These are phyloP conservation scores for Aureobasidium musti DNA, from an alignment of 2,329 filamentous ascomycete genomes.

Conservation along the genomic window DNA sequence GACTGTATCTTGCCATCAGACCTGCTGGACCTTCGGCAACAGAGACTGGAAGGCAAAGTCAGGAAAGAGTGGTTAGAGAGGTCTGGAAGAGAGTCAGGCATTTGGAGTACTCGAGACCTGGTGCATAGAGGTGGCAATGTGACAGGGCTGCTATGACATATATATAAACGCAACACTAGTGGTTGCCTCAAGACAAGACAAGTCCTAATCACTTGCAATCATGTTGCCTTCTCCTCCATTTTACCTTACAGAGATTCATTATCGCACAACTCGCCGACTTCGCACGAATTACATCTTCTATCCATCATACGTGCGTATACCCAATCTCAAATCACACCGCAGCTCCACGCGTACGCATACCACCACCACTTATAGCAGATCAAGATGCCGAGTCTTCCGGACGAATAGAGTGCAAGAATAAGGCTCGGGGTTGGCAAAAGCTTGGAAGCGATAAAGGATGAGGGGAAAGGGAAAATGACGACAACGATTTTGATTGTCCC, in stretches of 20 bases:
- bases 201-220: background rate
- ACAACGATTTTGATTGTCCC: background rate
- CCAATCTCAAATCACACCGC: background rate
- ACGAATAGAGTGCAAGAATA: background rate
- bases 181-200: background rate
- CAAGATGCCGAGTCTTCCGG: conserved; percentile 7
- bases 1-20: conserved; percentile 71
- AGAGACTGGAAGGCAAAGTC: conserved; percentile 66
- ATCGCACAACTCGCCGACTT: background rate
- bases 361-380: no score
- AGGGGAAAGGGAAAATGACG: conserved; percentile 3
- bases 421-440: conserved; percentile 3
- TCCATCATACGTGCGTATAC: background rate
- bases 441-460: conserved; percentile 2
- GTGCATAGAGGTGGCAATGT: conserved; percentile 42
- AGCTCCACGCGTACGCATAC: background rate
- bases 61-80: conserved; percentile 70
- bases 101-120: conserved; percentile 68
- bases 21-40: conserved; percentile 63
- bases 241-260: background rate
- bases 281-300: no score
- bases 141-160: background rate
- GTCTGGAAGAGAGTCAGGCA: conserved; percentile 69
- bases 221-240: background rate
- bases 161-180: background rate